A percentile compares a stretch with the other conserved stretches of the same genome.
Evolutionary conservation across 305 asterid species (phyloP).

Genomic region (Fraxinus greggii): DNA sequence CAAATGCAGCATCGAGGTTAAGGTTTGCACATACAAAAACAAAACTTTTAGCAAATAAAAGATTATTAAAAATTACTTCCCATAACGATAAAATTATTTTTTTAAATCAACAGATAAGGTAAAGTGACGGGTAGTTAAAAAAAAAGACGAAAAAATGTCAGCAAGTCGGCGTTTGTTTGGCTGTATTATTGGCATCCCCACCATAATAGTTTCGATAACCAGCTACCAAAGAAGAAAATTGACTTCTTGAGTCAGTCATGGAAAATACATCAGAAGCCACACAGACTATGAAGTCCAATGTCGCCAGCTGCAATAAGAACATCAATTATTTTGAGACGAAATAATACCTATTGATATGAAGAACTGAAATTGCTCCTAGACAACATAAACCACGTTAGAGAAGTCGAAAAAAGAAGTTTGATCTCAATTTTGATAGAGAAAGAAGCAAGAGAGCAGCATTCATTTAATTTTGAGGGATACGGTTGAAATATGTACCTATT

Average conservation of each 20-base stretch:
- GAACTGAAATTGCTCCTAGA: too few species aligned
- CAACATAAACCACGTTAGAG: too few species aligned
- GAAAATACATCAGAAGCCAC: constrained; percentile 85
- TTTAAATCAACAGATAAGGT: neutral
- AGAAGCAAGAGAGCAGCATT: too few species aligned
- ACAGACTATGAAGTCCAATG: constrained; percentile 87
- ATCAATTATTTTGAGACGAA: too few species aligned
- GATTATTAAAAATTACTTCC: neutral
- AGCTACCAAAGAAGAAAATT: constrained; percentile 82
- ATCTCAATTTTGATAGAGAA: too few species aligned
- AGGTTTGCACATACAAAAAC: neutral
- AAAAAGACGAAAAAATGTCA: constrained; percentile 67
- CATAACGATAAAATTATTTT: too few species aligned
- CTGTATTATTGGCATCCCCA: constrained; percentile 83
- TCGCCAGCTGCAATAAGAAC: constrained; percentile 75
- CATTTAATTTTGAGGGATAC: too few species aligned
- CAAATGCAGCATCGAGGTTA: neutral
- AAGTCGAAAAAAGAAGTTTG: too few species aligned
- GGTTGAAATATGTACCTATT: too few species aligned
- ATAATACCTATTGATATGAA: too few species aligned
- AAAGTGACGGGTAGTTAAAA: neutral
- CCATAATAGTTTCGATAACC: constrained; percentile 90
- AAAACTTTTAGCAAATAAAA: neutral
- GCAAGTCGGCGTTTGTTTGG: constrained; percentile 97
- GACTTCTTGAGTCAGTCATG: constrained; percentile 98